phyloP scores from a whole-genome alignment of 1,139 yeast genomes.

The Geotrichum carabidarum region DNA sequence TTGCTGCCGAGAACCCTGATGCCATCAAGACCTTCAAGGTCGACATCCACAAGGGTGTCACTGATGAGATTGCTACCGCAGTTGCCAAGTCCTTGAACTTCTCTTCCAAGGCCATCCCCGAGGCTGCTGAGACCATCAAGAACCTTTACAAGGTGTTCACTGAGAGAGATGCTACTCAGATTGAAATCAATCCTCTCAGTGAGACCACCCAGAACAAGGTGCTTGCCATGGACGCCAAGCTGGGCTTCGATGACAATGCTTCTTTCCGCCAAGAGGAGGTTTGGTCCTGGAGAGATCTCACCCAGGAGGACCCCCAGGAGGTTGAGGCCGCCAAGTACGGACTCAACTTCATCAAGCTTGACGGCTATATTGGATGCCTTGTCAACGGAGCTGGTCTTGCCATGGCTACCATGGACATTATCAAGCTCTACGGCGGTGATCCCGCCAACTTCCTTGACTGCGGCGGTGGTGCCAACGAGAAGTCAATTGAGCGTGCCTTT shows the following conservation, averaged over 20 bases:
- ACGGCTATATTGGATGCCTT: constrained; percentile 96
- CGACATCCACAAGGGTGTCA: constrained; percentile 72
- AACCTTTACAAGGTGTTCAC: constrained; percentile 82
- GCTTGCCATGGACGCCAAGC: constrained; percentile 98
- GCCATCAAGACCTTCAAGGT: constrained; percentile 89
- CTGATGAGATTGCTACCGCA: constrained; percentile 67
- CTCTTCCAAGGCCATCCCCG: constrained; percentile 69
- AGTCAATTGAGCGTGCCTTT: constrained; percentile 95
- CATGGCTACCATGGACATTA: constrained; percentile 99
- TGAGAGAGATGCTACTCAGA: constrained; percentile 94
- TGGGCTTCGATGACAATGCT: constrained; percentile 96
- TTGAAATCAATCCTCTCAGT: constrained; percentile 95
- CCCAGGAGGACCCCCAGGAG: constrained; percentile 98
- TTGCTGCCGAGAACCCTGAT: constrained; percentile 84
- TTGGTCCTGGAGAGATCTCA: constrained; percentile 91
- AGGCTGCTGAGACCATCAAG: constrained; percentile 83
- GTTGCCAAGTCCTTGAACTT: constrained; percentile 80
- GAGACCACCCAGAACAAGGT: constrained; percentile 89
- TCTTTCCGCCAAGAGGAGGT: constrained; percentile 91
- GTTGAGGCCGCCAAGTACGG: constrained; percentile 86
- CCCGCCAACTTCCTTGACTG: constrained; percentile 99
- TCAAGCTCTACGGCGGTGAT: constrained; percentile 95
- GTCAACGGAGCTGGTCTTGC: constrained; percentile 99
- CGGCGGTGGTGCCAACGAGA: constrained; percentile 99
- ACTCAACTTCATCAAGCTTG: constrained; percentile 92